These are phyloP conservation scores for Cerrena zonata DNA, from an alignment of 1,284 basidiomycete genomes.

Conservation along the genomic window DNA sequence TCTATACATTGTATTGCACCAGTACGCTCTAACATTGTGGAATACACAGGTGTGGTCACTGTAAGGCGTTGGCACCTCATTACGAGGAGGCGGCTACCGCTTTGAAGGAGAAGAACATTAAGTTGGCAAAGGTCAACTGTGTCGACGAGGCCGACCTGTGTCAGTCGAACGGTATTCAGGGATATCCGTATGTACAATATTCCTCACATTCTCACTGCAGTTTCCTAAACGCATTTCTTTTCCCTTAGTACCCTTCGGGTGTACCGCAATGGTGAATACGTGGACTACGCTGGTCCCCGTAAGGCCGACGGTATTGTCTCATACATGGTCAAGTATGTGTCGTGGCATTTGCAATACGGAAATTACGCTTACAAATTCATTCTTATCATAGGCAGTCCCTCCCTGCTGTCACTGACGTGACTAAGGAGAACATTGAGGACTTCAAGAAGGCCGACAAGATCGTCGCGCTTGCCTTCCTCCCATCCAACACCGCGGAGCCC, in stretches of 20 bases:
- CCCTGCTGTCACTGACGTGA: conserved; percentile 86
- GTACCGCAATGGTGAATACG: conserved; percentile 78
- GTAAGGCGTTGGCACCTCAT: conserved; percentile 87
- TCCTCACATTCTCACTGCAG: neutral
- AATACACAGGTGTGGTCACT: conserved; percentile 74
- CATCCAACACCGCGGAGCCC: conserved; percentile 61
- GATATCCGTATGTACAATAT: conserved; percentile 76
- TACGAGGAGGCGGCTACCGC: conserved; percentile 94
- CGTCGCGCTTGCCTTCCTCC: conserved; percentile 83
- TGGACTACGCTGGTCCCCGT: conserved; percentile 83
- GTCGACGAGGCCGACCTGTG: conserved; percentile 86
- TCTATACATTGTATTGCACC: conserved; percentile 3
- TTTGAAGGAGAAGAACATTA: conserved; percentile 85
- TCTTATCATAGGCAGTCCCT: conserved; percentile 72
- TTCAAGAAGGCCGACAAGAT: conserved; percentile 89
- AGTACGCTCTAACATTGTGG: too few species aligned
- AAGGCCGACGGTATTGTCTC: conserved; percentile 94
- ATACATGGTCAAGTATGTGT: conserved; percentile 88
- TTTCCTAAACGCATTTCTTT: conserved; percentile 3
- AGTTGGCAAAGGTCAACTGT: conserved; percentile 94
- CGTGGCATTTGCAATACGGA: too few species aligned
- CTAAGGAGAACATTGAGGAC: conserved; percentile 70
- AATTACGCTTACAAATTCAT: conserved; percentile 7
- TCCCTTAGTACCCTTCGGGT: conserved; percentile 73
- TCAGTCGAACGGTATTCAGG: conserved; percentile 77